Evolutionary conservation across 2,329 filamentous ascomycete species (phyloP), one percentile per base, ranked within the genome.

Genomic region (Calcarisporium arbuscula): DNA sequence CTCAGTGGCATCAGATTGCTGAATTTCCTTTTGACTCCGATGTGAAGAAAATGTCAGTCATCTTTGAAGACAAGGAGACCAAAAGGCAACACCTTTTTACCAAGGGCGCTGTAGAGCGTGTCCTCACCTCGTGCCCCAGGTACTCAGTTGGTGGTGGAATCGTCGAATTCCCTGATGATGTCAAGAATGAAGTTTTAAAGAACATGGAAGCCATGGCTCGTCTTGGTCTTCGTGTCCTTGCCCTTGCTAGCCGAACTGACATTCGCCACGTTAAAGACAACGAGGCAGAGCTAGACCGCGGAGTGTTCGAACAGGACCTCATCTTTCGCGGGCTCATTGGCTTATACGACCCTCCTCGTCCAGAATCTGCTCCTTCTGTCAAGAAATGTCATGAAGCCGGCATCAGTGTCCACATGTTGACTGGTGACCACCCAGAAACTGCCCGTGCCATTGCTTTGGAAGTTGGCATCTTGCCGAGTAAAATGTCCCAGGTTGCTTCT

Each of bases 11-110:
- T 15, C 66, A 81, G 44, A 59, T 79, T 17, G 74, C 77, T 2
- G 82, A 86, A 47, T 84, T 82, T 39, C 82, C 80, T 0, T 87
- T 86, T 43, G 82, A 86, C 50, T 85, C 80, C 0, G 75, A 75
- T 38, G 72, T 85, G 43, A 87, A 86, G 64, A 82, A 80, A 48
- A 86, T 86, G 82, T 82, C 80, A 0, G 80, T 84, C 23, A 77
- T 85, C 34, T 82, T 81, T 53, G 50, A 67, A 28, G 55, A 69
- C 16, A 47, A 45, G 11, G 51, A 58, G 7, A 53, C 51, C 2
- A 53, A 58, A 17, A 56, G 63, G 35, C 64, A 65, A 43, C 66
- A 58, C 54, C 60, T 76, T 30, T 78, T 78, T 46, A 77, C 75
- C 38, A 81, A 81, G 50, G 79, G 79, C 32, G 82, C 82, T 2